phyloP scores from a whole-genome alignment of 2,329 filamentous ascomycete species.

The Cladosporium sp. region DNA sequence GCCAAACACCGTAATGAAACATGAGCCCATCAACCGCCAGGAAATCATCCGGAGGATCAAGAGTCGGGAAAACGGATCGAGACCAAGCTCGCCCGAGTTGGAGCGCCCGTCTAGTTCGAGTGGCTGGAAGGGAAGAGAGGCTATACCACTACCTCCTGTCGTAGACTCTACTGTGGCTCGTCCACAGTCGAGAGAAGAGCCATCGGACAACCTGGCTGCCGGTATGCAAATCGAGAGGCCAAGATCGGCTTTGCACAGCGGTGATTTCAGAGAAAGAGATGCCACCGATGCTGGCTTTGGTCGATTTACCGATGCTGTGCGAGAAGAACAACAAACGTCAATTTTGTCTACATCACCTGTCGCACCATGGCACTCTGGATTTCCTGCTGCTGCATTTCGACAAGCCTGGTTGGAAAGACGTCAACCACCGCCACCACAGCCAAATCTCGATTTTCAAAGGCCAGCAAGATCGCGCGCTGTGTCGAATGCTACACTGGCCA shows the following conservation, averaged over 20 bases:
- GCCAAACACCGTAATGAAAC: slow-evolving; percentile 33
- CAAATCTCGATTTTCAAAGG: slow-evolving; percentile 36
- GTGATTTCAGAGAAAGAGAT: slow-evolving; percentile 60
- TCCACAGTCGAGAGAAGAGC: slow-evolving; percentile 29
- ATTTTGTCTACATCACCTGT: slow-evolving; percentile 55
- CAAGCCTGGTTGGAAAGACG: slow-evolving; percentile 27
- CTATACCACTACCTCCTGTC: slow-evolving; percentile 39
- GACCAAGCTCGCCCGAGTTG: slow-evolving; percentile 33
- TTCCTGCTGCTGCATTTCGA: slow-evolving; percentile 43
- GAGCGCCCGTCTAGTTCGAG: slow-evolving; percentile 27
- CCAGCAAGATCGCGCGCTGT: slow-evolving; percentile 48
- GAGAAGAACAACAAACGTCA: slow-evolving; percentile 26
- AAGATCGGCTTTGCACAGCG: slow-evolving; percentile 69
- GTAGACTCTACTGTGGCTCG: slow-evolving; percentile 18
- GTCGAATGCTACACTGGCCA: slow-evolving; percentile 67
- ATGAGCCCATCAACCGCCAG: slow-evolving; percentile 59
- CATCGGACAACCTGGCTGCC: slow-evolving; percentile 31
- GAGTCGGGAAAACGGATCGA: slow-evolving; percentile 39
- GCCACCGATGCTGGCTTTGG: slow-evolving; percentile 24
- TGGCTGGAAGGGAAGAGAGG: slow-evolving; percentile 51
- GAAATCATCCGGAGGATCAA: slow-evolving; percentile 86
- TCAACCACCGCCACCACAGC: slow-evolving; percentile 21
- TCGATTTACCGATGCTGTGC: slow-evolving; percentile 24
- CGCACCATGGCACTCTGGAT: slow-evolving; percentile 58
- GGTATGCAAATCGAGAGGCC: slow-evolving; percentile 73